A percentile compares a stretch with the other conserved stretches of the same genome.
Evolutionary conservation across 164 flowering plant genomes (phyloP).

Genomic region (Annona squamosa): DNA sequence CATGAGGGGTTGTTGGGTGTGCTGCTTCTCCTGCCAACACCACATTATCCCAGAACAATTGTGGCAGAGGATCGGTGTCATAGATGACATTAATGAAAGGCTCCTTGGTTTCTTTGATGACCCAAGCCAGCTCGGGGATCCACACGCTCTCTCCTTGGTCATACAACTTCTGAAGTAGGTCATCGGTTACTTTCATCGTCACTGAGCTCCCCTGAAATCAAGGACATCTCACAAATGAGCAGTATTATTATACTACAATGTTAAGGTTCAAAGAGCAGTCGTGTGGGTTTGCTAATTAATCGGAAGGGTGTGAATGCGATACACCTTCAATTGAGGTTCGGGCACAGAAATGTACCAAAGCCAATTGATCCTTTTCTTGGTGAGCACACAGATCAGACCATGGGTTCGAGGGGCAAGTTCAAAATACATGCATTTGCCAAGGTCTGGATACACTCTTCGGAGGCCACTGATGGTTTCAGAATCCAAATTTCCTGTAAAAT

Average conservation of each 20-base stretch:
- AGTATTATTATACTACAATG: background rate
- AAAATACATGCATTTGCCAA: slow-evolving; percentile 71
- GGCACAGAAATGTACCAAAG: slow-evolving; percentile 83
- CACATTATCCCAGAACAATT: slow-evolving; percentile 62
- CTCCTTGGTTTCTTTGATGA: slow-evolving; percentile 64
- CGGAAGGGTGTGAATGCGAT: too few relatives aligned
- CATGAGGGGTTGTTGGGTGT: slow-evolving; percentile 89
- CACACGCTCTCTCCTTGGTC: slow-evolving; percentile 64
- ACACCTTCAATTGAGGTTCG: slow-evolving; percentile 69
- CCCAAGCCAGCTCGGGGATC: slow-evolving; percentile 55
- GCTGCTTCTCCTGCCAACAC: slow-evolving; percentile 87
- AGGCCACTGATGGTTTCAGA: slow-evolving; percentile 48
- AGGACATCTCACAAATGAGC: background rate
- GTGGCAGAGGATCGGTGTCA: slow-evolving; percentile 61
- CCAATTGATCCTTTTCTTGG: slow-evolving; percentile 71
- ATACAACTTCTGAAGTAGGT: slow-evolving; percentile 56
- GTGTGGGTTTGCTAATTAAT: background rate
- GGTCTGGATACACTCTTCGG: slow-evolving; percentile 65
- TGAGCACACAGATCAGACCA: slow-evolving; percentile 58
- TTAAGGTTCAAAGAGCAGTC: background rate
- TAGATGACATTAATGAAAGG: slow-evolving; percentile 83
- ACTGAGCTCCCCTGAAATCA: slow-evolving; percentile 60
- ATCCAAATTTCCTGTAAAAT: slow-evolving; percentile 50
- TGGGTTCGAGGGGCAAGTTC: slow-evolving; percentile 51
- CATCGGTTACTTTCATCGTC: slow-evolving; percentile 64